Evolutionary conservation across 345 rosid genomes (phyloP), one percentile per base, ranked within the genome.

Genomic region (Lepidium aucheri): DNA sequence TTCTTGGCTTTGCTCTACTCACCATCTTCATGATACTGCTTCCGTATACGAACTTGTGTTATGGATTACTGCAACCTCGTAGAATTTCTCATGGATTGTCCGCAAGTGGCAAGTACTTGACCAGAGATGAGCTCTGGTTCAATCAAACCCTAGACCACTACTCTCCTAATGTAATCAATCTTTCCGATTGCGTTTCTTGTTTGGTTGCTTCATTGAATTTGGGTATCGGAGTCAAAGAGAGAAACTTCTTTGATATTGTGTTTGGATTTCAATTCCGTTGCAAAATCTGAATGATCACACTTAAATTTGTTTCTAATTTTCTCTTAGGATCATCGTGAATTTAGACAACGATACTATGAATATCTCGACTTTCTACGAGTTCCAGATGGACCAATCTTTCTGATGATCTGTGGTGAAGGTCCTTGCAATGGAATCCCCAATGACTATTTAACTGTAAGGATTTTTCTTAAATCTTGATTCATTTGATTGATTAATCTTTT

Each of bases 111-210:
- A 54, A 67, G 45, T 90, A 77, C 80, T 85, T 88, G 84, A 93
- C 94, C 54, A 82, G 81, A 4, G 42, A 80, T 38, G 89, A 78
- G 63, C 88, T 77, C 69, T 93, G 95, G 96, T 81, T 88, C 75
- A 79, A 83, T 77, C 98, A 93, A 75, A 90, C 82, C 76, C 85
- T 90, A 67, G 95, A 93, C 69, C 96, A 93, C 79, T 93, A 63
- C 79, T 85, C 96, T 53, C 92, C 97, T 7, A 74, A 67, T 18
- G 99, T 93, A 86, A 67, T 40, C 51, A 34, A 28, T 13, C 52
- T 45, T 53, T 53, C 15, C 43, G 13, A 33, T 68, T 30, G 11
- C 57, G 30, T 16, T 42, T 52, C 7, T 69, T 52, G 13, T 40
- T 54, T 9, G 1, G 1, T 8, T 45, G 9, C 11, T 1, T 36